Base-by-base conservation (phyloP, 2,329 filamentous ascomycete genomes). In the Westerdykella aurantiaca region DNA sequence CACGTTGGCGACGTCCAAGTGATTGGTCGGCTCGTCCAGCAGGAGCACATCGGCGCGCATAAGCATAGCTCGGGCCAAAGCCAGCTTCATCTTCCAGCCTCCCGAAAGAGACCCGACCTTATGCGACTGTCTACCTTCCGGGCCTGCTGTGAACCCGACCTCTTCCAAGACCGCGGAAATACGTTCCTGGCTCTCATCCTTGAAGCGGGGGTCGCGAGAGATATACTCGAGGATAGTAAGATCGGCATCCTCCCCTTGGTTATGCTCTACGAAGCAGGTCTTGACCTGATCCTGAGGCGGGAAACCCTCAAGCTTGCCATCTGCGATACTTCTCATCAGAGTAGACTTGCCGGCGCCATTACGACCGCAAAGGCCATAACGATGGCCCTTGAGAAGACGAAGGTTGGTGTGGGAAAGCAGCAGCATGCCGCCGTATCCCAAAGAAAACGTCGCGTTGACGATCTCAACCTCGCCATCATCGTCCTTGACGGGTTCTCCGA, bases 11-110 rank as follows among this genome's bases (percentile, higher is more conserved):
- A 97, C 90, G 68, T 98, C 93, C 67, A 98, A 76, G 72, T 98
- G 93, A 76, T 98, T 98, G 60, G 93, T 98, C 69, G 93, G 93
- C 80, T 98, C 93, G 78, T 98, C 93, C 45, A 98, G 82, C 41
- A 98, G 77, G 46, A 98, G 79, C 40, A 98, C 90, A 67, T 98
- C 93, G n/a, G 93, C 91, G 63, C 84, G 86, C 77, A 93, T 87
- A 61, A 98, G 79, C 90, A 98, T 97, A 52, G 93, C 93, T 60
- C 93, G 82, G 41, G 93, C 93, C 68, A 98, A 73, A 53, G 93
- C 93, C 49, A 98, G 75, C 82, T 98, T 98, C 93, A 98, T 98
- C 80, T 97, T 97, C 93, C 93, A 98, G 66, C 93, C 93, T 72
- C 93, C 93, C 35, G 93, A 97, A 31, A 98, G 73, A 16, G 91